phyloP scores from a whole-genome alignment of 1,284 basidiomycete species.

The Rhizoctonia solani region DNA sequence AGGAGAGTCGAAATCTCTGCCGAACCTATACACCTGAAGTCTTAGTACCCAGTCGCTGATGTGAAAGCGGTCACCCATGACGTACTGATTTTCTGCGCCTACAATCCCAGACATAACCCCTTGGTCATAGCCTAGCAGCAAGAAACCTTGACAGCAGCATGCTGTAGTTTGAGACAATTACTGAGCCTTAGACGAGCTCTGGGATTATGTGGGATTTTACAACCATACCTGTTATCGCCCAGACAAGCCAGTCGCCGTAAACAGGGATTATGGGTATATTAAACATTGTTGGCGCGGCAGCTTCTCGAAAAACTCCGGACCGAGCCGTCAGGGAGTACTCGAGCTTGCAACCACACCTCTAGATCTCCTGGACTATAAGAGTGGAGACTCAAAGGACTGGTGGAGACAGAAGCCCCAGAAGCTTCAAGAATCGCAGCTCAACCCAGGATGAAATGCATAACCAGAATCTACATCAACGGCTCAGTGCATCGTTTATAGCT shows the following conservation, averaged over 20 bases:
- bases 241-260: constrained; percentile 45
- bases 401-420: neutral
- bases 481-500: neutral
- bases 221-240: constrained; percentile 50
- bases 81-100: constrained; percentile 35
- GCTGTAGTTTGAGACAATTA: constrained; percentile 41
- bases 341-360: too few species aligned
- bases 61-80: too few species aligned
- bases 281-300: too few species aligned
- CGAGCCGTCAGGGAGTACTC: neutral
- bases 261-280: constrained; percentile 13
- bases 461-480: neutral
- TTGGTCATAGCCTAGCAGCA: constrained; percentile 54
- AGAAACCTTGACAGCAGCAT: constrained; percentile 52
- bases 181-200: neutral
- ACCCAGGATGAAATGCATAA: too few species aligned
- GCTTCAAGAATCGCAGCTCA: neutral
- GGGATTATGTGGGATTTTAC: neutral
- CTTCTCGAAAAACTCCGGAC: neutral
- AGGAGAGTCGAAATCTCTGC: constrained; percentile 50
- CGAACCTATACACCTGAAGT: constrained; percentile 44
- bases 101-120: constrained; percentile 56
- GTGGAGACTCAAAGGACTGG: neutral
- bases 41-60: too few species aligned
- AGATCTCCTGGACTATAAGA: too few species aligned